phyloP scores from a whole-genome alignment of 768 basidiomycete genomes.

The Serendipita sp. region DNA sequence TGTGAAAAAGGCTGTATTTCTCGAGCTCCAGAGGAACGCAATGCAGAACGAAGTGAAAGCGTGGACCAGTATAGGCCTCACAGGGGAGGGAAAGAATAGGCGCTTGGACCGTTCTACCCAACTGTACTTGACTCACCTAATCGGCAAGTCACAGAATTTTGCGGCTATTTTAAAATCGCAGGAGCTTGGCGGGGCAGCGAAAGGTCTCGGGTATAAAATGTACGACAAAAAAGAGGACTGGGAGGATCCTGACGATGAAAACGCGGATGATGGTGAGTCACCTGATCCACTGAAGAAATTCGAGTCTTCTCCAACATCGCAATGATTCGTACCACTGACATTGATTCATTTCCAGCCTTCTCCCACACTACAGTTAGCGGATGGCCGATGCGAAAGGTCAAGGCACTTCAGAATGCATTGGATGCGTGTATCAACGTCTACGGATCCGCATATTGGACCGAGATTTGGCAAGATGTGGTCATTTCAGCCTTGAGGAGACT shows the following conservation, averaged over 20 bases:
- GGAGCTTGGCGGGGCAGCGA: not conserved
- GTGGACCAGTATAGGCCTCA: not conserved
- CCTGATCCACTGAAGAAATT: not conserved
- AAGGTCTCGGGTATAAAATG: not conserved
- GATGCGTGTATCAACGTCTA: not conserved
- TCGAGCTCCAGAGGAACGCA: not conserved
- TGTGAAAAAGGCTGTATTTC: not conserved
- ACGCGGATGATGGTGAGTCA: not conserved
- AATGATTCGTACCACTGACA: not conserved
- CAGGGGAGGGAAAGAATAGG: not conserved
- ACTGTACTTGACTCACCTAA: not conserved
- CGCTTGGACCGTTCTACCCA: not conserved
- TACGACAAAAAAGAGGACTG: not conserved
- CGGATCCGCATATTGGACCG: not conserved
- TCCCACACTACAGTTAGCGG: not conserved
- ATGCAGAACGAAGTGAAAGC: not conserved
- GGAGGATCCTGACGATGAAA: not conserved
- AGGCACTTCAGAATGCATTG: not conserved
- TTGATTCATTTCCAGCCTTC: not conserved
- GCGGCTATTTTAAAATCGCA: not conserved
- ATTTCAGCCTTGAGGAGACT: not conserved
- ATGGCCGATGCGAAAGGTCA: not conserved
- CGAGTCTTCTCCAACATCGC: not conserved
- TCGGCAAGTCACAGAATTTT: not conserved
- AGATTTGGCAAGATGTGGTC: slow-evolving; percentile 1